Base-by-base conservation (phyloP, 495 filamentous ascomycete genomes). In the Acidiella bohemica region DNA sequence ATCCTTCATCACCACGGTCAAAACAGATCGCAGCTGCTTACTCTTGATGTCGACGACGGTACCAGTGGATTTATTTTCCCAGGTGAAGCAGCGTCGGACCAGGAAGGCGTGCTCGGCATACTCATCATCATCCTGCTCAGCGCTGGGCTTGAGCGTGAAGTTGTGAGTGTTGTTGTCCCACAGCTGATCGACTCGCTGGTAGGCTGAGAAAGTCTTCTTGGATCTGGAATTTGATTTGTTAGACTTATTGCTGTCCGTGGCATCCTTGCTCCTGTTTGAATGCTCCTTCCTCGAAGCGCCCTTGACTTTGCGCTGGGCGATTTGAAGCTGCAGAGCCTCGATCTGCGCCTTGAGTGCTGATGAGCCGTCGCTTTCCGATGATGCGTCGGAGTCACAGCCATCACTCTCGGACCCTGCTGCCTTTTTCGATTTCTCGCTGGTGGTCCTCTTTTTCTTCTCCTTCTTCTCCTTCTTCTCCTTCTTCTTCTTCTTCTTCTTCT, bases 1-100 rank as follows among this genome's bases (percentile, higher is more conserved):
- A 17, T 76, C 82, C 28, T 84, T 81, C 66, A 93, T 73, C 29
- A 93, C 73, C 41, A 79, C 76, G 38, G 67, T 63, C 11, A 94
- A 64, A 16, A 75, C 76, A 41, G 84, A 77, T 8, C 77, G 78
- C 3, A 94, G 67, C 37, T 71, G 63, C 46, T 81, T 82, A 46
- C 82, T 87, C 61, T 92, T 93, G 59, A 94, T 81, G 51, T 93
- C 83, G 25, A 94, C 73, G 18, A 78, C 65, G 0, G 83, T 90
- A 21, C 76, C 70, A 43, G 72, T 63, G 54, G 85, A 87, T 53
- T 87, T 87, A 48, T 84, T 82, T 51, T 93, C 81, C 76, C 80
- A 88, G 54, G 85, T 76, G 53, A 93, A 92, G 36, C 75, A 79
- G 40, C 85, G 75, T 28, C 85, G 75, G 9, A 93, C 81, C 22